Conservation (phyloP, 2,329 filamentous ascomycete species). For the Monosporascus ibericus region DNA sequence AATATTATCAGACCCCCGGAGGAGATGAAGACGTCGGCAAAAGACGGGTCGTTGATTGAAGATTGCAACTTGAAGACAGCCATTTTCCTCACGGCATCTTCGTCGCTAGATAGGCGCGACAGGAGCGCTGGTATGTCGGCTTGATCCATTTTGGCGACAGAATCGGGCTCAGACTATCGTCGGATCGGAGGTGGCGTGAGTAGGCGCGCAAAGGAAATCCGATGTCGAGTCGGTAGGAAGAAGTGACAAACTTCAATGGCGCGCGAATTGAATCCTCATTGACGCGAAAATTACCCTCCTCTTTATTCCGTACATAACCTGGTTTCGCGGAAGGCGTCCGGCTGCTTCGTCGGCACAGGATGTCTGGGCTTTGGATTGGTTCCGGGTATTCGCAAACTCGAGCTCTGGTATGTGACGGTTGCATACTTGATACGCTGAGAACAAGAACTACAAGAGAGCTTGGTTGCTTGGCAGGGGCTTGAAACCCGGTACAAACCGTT, state of each 20-base stretch:
- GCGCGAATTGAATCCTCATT: not conserved
- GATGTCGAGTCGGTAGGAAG: not conserved
- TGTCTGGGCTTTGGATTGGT: too few relatives aligned
- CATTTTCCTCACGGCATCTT: slow-evolving; percentile 96
- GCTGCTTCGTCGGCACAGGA: too few relatives aligned
- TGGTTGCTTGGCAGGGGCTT: too few relatives aligned
- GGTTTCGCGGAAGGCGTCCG: not conserved
- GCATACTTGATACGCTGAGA: too few relatives aligned
- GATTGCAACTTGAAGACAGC: slow-evolving; percentile 96
- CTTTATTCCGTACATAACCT: not conserved
- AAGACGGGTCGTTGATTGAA: slow-evolving; percentile 91
- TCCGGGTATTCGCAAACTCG: too few relatives aligned
- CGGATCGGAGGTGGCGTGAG: not conserved
- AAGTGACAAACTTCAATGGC: not conserved
- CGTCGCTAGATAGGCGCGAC: slow-evolving; percentile 58
- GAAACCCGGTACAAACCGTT: too few relatives aligned
- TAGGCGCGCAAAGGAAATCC: not conserved
- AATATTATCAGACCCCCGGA: slow-evolving; percentile 79
- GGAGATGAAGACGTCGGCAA: slow-evolving; percentile 92
- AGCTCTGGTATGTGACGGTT: too few relatives aligned
- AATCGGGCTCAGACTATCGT: not conserved
- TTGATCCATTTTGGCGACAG: slow-evolving; percentile 49
- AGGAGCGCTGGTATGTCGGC: slow-evolving; percentile 61
- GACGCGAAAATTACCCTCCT: not conserved
- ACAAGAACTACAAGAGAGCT: too few relatives aligned